Conservation (phyloP, 1,284 basidiomycete genomes). For the Hemileia vastatrix region DNA sequence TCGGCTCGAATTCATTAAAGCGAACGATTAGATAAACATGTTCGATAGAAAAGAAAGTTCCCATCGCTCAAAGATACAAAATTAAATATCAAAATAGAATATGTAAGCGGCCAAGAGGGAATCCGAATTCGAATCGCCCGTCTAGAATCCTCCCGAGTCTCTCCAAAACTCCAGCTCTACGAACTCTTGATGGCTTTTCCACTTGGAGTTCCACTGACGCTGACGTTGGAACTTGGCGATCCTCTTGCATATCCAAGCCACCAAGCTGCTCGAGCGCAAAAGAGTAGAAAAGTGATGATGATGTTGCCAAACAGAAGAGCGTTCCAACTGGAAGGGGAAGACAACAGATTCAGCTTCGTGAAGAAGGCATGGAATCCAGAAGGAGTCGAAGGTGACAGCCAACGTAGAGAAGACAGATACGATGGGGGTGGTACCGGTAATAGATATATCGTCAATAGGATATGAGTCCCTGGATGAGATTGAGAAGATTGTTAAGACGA, state of each 20-base stretch:
- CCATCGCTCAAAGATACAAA: too few species aligned
- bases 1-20: too few species aligned
- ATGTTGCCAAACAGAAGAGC: constrained; percentile 35
- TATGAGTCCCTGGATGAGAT: constrained; percentile 28
- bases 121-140: too few species aligned
- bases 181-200: background rate
- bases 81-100: too few species aligned
- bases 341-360: background rate
- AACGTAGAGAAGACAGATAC: background rate
- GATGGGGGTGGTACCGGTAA: constrained; percentile 23
- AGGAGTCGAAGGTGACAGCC: background rate
- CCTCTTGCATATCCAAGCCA: background rate
- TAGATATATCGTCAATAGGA: constrained; percentile 31
- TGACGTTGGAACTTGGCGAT: background rate
- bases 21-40: too few species aligned
- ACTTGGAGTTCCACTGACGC: background rate
- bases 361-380: background rate
- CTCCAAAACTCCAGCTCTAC: too few species aligned
- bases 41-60: background rate
- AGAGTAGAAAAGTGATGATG: constrained; percentile 34
- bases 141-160: too few species aligned
- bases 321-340: background rate
- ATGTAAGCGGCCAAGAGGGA: too few species aligned
- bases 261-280: constrained; percentile 23
- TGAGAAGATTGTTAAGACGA: too few species aligned